phyloP scores from a whole-genome alignment of 139 green algal species.

The Pseudopediastrum boryanum region DNA sequence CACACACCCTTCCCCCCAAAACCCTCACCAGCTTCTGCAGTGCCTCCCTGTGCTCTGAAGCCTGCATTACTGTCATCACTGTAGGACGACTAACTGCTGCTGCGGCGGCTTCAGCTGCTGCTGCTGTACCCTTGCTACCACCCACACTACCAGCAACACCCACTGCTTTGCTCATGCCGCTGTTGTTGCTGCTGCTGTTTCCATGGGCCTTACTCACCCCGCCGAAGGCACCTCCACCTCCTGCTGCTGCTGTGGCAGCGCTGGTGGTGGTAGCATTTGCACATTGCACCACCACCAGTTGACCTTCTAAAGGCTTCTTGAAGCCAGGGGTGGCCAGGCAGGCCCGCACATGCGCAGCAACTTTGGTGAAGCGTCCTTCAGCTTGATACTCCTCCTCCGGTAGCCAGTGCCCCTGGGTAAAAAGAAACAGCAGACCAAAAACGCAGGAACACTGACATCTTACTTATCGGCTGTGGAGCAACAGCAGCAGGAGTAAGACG shows the following conservation, averaged over 20 bases:
- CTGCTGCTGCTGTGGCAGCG: no score
- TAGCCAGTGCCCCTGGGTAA: conserved; percentile 3
- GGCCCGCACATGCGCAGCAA: conserved; percentile 21
- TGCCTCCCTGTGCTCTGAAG: conserved; percentile 22
- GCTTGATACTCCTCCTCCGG: background rate
- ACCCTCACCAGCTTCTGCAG: conserved; percentile 40
- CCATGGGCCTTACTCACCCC: no score
- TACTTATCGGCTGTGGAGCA: background rate
- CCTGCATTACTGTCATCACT: background rate
- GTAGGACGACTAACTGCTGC: background rate
- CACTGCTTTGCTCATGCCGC: no score
- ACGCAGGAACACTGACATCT: background rate
- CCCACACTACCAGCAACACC: no score
- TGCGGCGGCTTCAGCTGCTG: background rate
- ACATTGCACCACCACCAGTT: conserved; percentile 22
- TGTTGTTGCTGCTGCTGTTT: no score
- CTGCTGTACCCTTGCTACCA: no score
- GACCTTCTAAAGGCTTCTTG: conserved; percentile 1
- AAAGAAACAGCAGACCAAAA: background rate
- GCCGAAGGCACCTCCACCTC: no score
- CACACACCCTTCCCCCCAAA: conserved; percentile 29
- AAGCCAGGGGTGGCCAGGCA: background rate
- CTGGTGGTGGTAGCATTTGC: no score
- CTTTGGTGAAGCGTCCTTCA: background rate
- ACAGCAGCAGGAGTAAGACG: background rate